Conservation (phyloP, 1,284 basidiomycete species). For the Trametes pubescens region DNA sequence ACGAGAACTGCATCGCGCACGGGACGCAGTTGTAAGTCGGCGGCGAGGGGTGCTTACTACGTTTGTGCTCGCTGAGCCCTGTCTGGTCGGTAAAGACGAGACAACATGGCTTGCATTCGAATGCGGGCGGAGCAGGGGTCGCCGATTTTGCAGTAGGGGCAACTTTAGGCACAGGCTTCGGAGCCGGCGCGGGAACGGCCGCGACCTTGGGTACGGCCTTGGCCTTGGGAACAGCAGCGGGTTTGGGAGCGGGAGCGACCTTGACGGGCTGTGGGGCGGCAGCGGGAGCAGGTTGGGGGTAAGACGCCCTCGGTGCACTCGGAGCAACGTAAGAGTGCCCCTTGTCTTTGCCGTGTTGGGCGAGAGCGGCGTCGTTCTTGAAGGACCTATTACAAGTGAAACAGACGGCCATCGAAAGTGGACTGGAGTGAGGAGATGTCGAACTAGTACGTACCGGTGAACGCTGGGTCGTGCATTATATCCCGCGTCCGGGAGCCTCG, state of each 20-base stretch:
- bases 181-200: not conserved
- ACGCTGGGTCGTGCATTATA: not conserved
- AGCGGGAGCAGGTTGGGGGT: not conserved
- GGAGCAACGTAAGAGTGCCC: slow-evolving; percentile 16
- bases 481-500: slow-evolving; percentile 17
- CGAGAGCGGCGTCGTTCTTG: slow-evolving; percentile 17
- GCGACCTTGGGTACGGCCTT: not conserved
- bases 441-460: not conserved
- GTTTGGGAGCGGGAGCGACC: not conserved
- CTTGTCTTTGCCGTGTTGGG: slow-evolving; percentile 31
- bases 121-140: not conserved
- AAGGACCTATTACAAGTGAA: slow-evolving; percentile 20
- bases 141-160: not conserved
- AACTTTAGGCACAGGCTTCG: not conserved
- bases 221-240: not conserved
- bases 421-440: not conserved
- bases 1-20: slow-evolving; percentile 28
- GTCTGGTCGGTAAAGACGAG: slow-evolving; percentile 16
- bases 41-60: slow-evolving; percentile 15
- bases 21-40: slow-evolving; percentile 26
- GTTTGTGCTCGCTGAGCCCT: slow-evolving; percentile 14
- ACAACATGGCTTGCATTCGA: slow-evolving; percentile 24
- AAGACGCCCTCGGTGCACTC: not conserved
- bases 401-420: slow-evolving; percentile 18
- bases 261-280: not conserved